A percentile compares a stretch with the other conserved stretches of the same genome.
phyloP scores from a whole-genome alignment of 2,329 filamentous ascomycete species.

The Fusarium virguliforme region DNA sequence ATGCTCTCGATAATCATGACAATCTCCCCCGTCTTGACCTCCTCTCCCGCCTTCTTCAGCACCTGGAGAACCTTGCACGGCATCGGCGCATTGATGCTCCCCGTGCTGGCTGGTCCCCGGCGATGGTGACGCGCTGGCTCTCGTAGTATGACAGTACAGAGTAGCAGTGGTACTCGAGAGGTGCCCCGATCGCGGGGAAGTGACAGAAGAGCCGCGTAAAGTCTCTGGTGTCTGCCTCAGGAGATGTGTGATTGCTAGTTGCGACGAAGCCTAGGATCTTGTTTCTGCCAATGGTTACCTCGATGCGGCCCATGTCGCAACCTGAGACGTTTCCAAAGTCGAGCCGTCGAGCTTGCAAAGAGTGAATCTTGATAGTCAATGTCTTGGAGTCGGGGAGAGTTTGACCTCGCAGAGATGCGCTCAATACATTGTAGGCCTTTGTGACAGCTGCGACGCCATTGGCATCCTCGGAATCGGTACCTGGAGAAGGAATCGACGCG shows the following conservation, averaged over 20 bases:
- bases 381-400: background rate
- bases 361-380: background rate
- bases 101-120: slow-evolving; percentile 4
- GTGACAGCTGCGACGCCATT: background rate
- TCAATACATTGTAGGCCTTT: slow-evolving; percentile 1
- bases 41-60: slow-evolving; percentile 36
- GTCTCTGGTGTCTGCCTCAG: slow-evolving; percentile 2
- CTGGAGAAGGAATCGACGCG: background rate
- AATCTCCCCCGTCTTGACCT: slow-evolving; percentile 40
- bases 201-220: slow-evolving; percentile 26
- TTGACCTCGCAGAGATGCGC: background rate
- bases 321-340: slow-evolving; percentile 1
- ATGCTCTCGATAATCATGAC: slow-evolving; percentile 51
- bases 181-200: slow-evolving; percentile 28
- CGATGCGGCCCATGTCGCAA: slow-evolving; percentile 1
- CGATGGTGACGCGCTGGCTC: background rate
- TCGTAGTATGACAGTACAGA: slow-evolving; percentile 47
- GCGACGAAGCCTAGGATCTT: slow-evolving; percentile 2
- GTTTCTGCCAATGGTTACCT: background rate
- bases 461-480: background rate
- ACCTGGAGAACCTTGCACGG: slow-evolving; percentile 48
- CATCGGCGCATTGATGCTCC: slow-evolving; percentile 43
- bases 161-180: slow-evolving; percentile 34
- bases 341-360: background rate
- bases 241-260: background rate